Conservation (phyloP, 2,329 filamentous ascomycete species). For the Sporothrix humicola region DNA sequence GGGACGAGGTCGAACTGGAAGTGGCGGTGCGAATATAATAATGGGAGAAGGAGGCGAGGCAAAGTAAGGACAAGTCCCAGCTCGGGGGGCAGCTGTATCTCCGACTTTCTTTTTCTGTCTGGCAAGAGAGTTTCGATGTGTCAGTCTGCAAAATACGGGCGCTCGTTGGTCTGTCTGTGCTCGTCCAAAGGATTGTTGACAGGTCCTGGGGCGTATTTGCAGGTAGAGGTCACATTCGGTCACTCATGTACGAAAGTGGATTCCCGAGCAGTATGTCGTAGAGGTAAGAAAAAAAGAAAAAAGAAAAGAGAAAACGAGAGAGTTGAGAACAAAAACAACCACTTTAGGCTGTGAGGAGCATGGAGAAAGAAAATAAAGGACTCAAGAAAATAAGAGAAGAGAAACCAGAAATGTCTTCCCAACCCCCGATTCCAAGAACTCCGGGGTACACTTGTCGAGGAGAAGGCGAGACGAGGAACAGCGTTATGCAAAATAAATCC, state of each 20-base stretch:
- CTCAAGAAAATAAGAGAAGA: not conserved
- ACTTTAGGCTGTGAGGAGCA: not conserved
- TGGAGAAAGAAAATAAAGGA: not conserved
- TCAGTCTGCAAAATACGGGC: constrained; percentile 10
- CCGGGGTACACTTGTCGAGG: not conserved
- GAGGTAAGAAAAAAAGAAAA: not conserved
- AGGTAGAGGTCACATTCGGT: constrained; percentile 23
- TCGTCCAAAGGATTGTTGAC: constrained; percentile 1
- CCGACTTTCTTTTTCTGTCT: constrained; percentile 18
- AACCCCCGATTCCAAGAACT: not conserved
- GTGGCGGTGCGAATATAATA: constrained; percentile 15
- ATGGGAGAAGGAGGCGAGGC: not conserved
- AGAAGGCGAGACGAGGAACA: constrained; percentile 9
- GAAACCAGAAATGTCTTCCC: not conserved
- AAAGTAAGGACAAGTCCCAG: not conserved
- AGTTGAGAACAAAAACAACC: not conserved
- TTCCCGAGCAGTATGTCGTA: not conserved
- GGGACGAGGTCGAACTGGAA: not conserved
- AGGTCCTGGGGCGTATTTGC: constrained; percentile 18
- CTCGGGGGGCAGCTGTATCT: constrained; percentile 27
- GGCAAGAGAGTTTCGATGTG: constrained; percentile 4
- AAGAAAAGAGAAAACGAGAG: constrained; percentile 9
- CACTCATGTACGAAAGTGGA: not conserved
- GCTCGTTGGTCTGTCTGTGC: not conserved
- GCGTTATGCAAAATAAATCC: constrained; percentile 14